Evolutionary conservation across 139 green algal species (phyloP).

Genomic region (Pleodorina starrii): DNA sequence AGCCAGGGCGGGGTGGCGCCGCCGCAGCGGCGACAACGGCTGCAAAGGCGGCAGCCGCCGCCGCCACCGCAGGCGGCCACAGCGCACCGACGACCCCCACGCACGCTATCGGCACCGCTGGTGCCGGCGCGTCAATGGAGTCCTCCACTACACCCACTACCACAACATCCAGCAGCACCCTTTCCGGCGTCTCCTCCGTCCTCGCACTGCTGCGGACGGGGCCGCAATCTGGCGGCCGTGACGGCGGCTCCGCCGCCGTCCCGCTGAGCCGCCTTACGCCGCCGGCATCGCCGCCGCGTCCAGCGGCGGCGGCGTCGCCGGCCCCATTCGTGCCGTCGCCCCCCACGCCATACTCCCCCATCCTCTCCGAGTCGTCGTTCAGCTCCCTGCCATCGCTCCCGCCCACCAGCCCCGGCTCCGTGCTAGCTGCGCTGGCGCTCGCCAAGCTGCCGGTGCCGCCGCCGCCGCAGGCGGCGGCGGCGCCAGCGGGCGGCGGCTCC

Average conservation of each 20-base stretch:
- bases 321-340: neutral
- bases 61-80: too few relatives aligned
- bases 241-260: neutral
- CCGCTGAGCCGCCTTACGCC: neutral
- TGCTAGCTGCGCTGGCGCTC: neutral
- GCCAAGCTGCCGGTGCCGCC: neutral
- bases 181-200: neutral
- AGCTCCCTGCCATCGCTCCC: neutral
- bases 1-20: too few relatives aligned
- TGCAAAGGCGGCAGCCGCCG: too few relatives aligned
- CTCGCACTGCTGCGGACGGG: neutral
- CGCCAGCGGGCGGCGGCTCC: neutral
- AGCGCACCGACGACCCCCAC: neutral
- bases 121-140: too few relatives aligned
- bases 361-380: neutral
- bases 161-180: neutral
- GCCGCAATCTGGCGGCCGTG: neutral
- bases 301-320: neutral
- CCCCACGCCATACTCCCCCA: neutral
- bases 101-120: neutral
- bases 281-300: neutral
- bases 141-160: too few relatives aligned
- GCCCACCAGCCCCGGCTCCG: neutral
- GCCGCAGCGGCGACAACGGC: too few relatives aligned
- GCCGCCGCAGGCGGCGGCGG: neutral